Evolutionary conservation across 2,329 filamentous ascomycete genomes (phyloP).

Genomic region (Rhinocladiella mackenziei): DNA sequence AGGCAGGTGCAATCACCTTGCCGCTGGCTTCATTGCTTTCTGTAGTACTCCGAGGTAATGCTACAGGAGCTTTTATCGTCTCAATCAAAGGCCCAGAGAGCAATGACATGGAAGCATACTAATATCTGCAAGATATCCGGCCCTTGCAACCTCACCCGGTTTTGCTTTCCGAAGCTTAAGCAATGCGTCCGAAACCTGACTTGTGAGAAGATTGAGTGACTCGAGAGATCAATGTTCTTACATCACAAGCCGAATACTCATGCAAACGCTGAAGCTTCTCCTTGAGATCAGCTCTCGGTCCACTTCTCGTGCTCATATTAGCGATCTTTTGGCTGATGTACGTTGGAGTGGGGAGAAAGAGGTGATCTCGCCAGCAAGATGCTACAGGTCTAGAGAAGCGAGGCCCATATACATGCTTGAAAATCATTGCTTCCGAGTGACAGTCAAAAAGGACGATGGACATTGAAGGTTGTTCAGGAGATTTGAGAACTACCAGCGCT

Average conservation of each 20-base stretch:
- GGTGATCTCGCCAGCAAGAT: neutral
- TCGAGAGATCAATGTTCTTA: slow-evolving; percentile 24
- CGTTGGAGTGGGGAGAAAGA: neutral
- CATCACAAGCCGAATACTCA: slow-evolving; percentile 44
- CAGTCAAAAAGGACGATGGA: too few relatives aligned
- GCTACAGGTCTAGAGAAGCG: neutral
- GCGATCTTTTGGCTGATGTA: neutral
- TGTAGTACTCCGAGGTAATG: slow-evolving; percentile 6
- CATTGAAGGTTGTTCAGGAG: neutral
- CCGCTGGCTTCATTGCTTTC: neutral
- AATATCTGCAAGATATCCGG: slow-evolving; percentile 64
- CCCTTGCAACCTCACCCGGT: slow-evolving; percentile 50
- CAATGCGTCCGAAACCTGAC: slow-evolving; percentile 66
- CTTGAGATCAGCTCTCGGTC: slow-evolving; percentile 30
- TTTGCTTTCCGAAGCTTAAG: slow-evolving; percentile 57
- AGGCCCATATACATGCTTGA: neutral
- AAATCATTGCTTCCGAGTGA: too few relatives aligned
- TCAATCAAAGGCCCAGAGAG: slow-evolving; percentile 5
- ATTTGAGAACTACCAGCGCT: neutral
- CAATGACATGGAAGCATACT: slow-evolving; percentile 36
- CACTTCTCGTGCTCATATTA: neutral
- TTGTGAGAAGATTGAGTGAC: slow-evolving; percentile 3
- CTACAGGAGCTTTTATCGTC: slow-evolving; percentile 12
- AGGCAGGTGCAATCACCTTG: slow-evolving; percentile 41
- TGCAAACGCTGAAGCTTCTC: slow-evolving; percentile 34